Conservation (phyloP, 306 rosid genomes). For the Cucumis sativus region DNA sequence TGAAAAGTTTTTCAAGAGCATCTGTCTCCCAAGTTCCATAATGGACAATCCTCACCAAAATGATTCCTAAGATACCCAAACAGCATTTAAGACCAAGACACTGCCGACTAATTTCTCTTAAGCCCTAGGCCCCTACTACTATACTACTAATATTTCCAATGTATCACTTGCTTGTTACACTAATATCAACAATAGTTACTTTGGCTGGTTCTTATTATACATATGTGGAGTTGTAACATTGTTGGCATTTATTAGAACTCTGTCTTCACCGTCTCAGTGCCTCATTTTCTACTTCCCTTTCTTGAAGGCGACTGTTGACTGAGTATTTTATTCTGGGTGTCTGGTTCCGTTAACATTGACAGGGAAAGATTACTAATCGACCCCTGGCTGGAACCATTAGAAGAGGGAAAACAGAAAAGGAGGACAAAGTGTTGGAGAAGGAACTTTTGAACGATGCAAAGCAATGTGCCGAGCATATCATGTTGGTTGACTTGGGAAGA, state of each 20-base stretch:
- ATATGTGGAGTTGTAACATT: neutral
- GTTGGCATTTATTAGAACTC: neutral
- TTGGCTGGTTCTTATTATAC: neutral
- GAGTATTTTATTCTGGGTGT: neutral
- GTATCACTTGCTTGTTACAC: no score
- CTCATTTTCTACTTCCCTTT: neutral
- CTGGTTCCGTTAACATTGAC: constrained; percentile 23
- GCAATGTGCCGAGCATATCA: constrained; percentile 88
- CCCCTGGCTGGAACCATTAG: constrained; percentile 96
- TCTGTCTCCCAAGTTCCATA: no score
- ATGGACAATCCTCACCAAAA: no score
- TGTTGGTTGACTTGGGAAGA: constrained; percentile 95
- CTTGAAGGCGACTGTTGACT: neutral
- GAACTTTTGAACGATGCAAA: constrained; percentile 75
- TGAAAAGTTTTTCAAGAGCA: no score
- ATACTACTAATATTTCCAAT: no score
- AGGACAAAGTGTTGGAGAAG: constrained; percentile 67
- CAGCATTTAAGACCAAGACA: no score
- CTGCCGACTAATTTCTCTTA: no score
- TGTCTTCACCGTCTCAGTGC: neutral
- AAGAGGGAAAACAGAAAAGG: constrained; percentile 84
- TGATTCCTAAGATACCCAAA: no score
- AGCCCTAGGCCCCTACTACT: no score
- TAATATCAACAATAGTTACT: no score
- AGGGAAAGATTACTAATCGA: constrained; percentile 65